Evolutionary conservation across 2,329 filamentous ascomycete genomes (phyloP).

Genomic region (Calonectria multiphialidica): DNA sequence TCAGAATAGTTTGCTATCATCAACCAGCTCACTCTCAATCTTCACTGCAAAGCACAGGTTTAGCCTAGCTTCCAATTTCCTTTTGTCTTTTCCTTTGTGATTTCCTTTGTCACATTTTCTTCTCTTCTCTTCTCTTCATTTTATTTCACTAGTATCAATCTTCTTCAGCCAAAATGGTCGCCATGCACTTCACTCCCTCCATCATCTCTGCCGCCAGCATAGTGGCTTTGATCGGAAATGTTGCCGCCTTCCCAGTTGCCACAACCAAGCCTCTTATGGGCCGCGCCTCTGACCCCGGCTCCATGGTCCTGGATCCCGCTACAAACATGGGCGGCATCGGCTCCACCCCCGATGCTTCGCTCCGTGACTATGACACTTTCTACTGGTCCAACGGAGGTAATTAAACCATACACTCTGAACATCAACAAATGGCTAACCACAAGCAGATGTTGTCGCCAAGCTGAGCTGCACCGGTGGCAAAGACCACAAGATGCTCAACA

Average conservation of each 20-base stretch:
- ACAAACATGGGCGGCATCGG: neutral
- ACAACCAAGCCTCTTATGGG: neutral
- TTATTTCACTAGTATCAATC: neutral
- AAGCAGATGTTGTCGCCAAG: neutral
- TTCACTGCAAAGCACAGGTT: neutral
- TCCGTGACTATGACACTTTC: neutral
- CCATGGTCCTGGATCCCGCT: neutral
- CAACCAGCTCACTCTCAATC: neutral
- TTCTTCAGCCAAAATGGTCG: neutral
- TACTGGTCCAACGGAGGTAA: neutral
- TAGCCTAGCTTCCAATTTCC: neutral
- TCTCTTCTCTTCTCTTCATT: neutral
- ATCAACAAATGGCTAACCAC: neutral
- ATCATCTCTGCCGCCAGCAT: neutral
- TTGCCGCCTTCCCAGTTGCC: neutral
- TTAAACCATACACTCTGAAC: no score
- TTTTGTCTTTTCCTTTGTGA: neutral
- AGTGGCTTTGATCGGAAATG: neutral
- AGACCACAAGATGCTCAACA: conserved; percentile 9
- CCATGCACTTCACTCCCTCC: neutral
- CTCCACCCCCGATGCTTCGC: neutral
- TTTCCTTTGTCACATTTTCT: neutral
- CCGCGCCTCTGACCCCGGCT: neutral
- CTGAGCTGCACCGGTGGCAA: neutral
- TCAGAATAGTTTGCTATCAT: neutral